A percentile compares a stretch with the other conserved stretches of the same genome.
These are phyloP conservation scores for Candida maltosa DNA, from an alignment of 805 yeast genomes.

Conservation along the genomic window DNA sequence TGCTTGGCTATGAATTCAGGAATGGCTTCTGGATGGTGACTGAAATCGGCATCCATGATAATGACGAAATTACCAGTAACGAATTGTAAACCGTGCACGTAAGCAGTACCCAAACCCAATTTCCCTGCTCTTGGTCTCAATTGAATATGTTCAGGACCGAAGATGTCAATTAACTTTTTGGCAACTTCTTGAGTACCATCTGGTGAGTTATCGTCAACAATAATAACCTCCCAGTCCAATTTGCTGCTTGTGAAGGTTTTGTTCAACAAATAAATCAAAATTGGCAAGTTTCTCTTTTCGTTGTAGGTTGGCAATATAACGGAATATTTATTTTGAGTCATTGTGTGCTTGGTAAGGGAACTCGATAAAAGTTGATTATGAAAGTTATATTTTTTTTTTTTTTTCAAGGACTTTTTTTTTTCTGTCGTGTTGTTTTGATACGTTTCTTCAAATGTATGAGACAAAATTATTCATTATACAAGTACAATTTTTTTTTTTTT, in stretches of 20 bases:
- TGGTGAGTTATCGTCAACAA: slow-evolving; percentile 78
- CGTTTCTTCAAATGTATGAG: no score
- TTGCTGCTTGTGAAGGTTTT: slow-evolving; percentile 58
- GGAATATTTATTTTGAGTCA: slow-evolving; percentile 50
- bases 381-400: no score
- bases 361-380: no score
- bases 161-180: slow-evolving; percentile 51
- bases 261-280: slow-evolving; percentile 65
- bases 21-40: slow-evolving; percentile 78
- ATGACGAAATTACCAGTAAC: slow-evolving; percentile 73
- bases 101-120: slow-evolving; percentile 77
- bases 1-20: slow-evolving; percentile 72
- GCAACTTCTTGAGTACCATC: slow-evolving; percentile 80
- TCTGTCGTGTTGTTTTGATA: no score
- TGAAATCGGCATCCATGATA: slow-evolving; percentile 83
- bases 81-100: slow-evolving; percentile 69
- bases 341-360: slow-evolving; percentile 5
- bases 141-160: slow-evolving; percentile 58
- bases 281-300: slow-evolving; percentile 63
- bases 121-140: slow-evolving; percentile 74
- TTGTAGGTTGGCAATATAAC: slow-evolving; percentile 77
- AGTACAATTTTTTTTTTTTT: no score
- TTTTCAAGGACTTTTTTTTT: no score
- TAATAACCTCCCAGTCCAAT: slow-evolving; percentile 71
- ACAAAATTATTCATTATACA: no score